Conservation (phyloP, 352 stramenopile species). For the Pythium grandisporangium region DNA sequence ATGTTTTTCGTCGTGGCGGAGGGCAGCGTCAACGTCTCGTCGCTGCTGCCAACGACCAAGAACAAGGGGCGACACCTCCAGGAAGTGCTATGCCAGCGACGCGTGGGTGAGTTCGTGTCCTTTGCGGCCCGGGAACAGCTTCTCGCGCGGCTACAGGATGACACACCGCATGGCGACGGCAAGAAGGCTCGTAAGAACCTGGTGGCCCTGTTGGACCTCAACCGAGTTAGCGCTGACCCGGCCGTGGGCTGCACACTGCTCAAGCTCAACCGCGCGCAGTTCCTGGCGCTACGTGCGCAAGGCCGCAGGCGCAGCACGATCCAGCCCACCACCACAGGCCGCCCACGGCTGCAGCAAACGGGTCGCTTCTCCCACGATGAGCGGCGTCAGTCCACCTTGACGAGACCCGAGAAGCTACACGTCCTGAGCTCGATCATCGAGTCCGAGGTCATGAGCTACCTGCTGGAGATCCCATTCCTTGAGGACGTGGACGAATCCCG, state of each 20-base stretch:
- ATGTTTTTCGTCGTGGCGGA: constrained; percentile 53
- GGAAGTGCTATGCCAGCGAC: constrained; percentile 50
- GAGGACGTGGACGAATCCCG: constrained; percentile 45
- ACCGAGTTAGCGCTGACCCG: constrained; percentile 39
- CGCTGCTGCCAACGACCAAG: constrained; percentile 19
- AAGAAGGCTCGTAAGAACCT: constrained; percentile 36
- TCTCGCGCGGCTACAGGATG: constrained; percentile 28
- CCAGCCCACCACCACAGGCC: too few relatives aligned
- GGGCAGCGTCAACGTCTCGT: constrained; percentile 46
- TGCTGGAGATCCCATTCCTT: constrained; percentile 59
- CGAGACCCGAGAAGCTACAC: constrained; percentile 47
- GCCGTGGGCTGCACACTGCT: constrained; percentile 46
- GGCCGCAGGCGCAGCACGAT: constrained; percentile 15
- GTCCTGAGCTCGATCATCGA: constrained; percentile 56
- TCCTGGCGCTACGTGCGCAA: constrained; percentile 25
- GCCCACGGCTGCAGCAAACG: constrained; percentile 29
- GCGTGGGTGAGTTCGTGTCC: constrained; percentile 45
- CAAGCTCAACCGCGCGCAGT: constrained; percentile 42
- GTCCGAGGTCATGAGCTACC: constrained; percentile 55
- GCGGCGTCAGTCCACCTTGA: constrained; percentile 13
- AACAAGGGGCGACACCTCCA: constrained; percentile 33
- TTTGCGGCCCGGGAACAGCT: constrained; percentile 40
- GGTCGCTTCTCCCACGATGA: constrained; percentile 32
- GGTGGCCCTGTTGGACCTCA: constrained; percentile 46
- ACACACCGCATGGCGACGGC: constrained; percentile 8